Conservation (phyloP, 106 monocot genomes). For the Ottelia alismoides region DNA sequence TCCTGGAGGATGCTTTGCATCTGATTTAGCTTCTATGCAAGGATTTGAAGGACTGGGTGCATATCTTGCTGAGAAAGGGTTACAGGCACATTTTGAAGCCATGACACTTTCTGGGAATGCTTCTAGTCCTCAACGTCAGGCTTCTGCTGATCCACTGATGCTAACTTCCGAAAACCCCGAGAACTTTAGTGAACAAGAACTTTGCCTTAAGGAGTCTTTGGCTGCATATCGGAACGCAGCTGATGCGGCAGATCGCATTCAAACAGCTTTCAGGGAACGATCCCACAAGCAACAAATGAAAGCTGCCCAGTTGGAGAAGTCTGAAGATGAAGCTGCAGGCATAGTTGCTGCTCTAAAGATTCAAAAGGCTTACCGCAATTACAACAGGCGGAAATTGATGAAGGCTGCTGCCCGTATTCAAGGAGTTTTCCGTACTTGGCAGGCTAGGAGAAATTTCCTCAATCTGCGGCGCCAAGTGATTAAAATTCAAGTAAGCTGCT, state of each 20-base stretch:
- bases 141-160: conserved; percentile 5
- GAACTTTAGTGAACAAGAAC: conserved; percentile 44
- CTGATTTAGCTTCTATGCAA: conserved; percentile 55
- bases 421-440: conserved; percentile 69
- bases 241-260: conserved; percentile 51
- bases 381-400: no score
- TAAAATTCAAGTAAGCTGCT: conserved; percentile 53
- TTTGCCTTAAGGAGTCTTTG: conserved; percentile 76
- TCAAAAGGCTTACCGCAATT: conserved; percentile 59
- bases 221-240: no score
- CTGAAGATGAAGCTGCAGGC: conserved; percentile 37
- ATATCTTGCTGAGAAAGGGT: no score
- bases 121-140: not conserved
- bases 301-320: conserved; percentile 31
- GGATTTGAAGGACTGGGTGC: conserved; percentile 79
- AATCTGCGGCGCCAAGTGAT: conserved; percentile 47
- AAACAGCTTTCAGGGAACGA: conserved; percentile 68
- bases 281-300: conserved; percentile 41
- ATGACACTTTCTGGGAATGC: conserved; percentile 53
- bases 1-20: conserved; percentile 61
- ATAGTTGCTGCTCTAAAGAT: conserved; percentile 77
- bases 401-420: conserved; percentile 68
- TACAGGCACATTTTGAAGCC: conserved; percentile 74
- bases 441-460: conserved; percentile 42
- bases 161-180: conserved; percentile 16